Conservation (phyloP, 1,284 basidiomycete species). For the Apiotrichum gamsii region DNA sequence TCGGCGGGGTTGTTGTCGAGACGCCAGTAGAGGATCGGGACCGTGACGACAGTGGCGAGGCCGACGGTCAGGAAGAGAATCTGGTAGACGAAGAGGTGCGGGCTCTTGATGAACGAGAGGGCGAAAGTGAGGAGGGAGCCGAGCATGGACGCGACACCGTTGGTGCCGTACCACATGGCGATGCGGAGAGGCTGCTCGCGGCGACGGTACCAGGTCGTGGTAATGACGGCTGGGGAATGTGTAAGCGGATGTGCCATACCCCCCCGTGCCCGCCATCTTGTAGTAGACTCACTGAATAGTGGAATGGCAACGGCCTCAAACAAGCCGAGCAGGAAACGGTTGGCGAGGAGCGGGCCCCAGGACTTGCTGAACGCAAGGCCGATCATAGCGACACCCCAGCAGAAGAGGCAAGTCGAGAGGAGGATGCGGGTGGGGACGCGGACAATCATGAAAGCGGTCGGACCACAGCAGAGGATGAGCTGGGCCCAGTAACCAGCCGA, state of each 20-base stretch:
- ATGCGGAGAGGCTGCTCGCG: slow-evolving; percentile 42
- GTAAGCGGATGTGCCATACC: too few relatives aligned
- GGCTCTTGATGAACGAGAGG: slow-evolving; percentile 22
- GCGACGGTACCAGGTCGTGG: slow-evolving; percentile 46
- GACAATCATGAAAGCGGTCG: slow-evolving; percentile 43
- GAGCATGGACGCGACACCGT: slow-evolving; percentile 22
- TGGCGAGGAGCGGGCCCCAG: slow-evolving; percentile 30
- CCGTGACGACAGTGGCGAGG: slow-evolving; percentile 41
- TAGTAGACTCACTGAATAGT: too few relatives aligned
- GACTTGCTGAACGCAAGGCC: slow-evolving; percentile 19
- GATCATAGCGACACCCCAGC: slow-evolving; percentile 33
- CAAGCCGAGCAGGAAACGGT: slow-evolving; percentile 44
- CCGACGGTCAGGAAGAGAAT: slow-evolving; percentile 45
- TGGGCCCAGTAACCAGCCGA: slow-evolving; percentile 21
- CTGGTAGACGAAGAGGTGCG: slow-evolving; percentile 25
- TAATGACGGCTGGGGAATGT: too few relatives aligned
- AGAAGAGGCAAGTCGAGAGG: slow-evolving; percentile 37
- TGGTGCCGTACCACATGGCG: slow-evolving; percentile 30
- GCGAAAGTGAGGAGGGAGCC: slow-evolving; percentile 31
- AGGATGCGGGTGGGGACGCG: slow-evolving; percentile 31
- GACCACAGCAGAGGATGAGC: slow-evolving; percentile 27
- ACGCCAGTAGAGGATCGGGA: slow-evolving; percentile 29
- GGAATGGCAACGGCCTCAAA: slow-evolving; percentile 46
- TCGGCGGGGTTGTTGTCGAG: slow-evolving; percentile 39
- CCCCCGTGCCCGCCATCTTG: too few relatives aligned